A percentile compares a stretch with the other conserved stretches of the same genome.
phyloP scores from a whole-genome alignment of 1,284 basidiomycete species.

The Trichosporon ovoides region DNA sequence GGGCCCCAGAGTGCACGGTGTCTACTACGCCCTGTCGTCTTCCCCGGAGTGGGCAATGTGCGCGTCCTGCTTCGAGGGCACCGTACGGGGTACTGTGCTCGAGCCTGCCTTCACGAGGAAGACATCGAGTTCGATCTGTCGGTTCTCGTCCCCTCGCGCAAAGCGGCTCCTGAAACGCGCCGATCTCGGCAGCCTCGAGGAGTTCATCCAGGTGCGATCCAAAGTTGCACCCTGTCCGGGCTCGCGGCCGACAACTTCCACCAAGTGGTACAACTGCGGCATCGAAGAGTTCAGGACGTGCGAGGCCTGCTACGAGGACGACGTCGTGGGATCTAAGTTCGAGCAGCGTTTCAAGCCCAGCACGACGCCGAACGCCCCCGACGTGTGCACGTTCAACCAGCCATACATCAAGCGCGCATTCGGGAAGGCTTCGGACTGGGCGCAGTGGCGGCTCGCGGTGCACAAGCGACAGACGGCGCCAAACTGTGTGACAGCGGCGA shows the following conservation, averaged over 20 bases:
- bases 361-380: background rate
- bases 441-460: conserved; percentile 2
- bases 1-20: conserved; percentile 6
- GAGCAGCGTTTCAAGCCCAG: background rate
- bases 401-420: background rate
- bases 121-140: background rate
- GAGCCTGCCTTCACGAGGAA: background rate
- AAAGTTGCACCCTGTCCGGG: background rate
- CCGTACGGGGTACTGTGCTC: background rate
- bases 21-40: background rate
- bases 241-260: background rate
- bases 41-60: background rate
- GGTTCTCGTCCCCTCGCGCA: background rate
- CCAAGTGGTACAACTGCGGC: conserved; percentile 1
- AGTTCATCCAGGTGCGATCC: background rate
- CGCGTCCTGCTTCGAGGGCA: background rate
- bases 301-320: conserved; percentile 3
- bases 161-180: background rate
- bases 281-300: conserved; percentile 1
- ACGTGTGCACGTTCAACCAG: background rate
- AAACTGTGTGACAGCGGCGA: background rate
- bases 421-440: background rate
- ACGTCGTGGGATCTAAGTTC: background rate
- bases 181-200: background rate
- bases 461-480: background rate